phyloP scores from a whole-genome alignment of 352 stramenopile genomes.

The Albugo candida region DNA sequence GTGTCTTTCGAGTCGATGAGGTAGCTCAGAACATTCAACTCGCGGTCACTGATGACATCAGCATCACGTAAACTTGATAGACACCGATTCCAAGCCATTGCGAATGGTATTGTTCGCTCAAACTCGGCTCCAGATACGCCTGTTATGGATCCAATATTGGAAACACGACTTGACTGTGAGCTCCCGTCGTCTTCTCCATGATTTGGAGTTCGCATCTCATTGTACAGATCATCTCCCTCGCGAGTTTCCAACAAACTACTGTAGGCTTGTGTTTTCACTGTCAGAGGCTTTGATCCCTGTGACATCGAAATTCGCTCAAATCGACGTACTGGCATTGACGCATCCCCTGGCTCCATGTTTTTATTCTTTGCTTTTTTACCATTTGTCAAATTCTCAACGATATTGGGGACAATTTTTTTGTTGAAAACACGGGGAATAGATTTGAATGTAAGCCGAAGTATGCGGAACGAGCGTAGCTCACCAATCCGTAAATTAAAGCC shows the following conservation, averaged over 20 bases:
- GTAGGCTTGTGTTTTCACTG: slow-evolving; percentile 73
- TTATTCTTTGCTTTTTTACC: slow-evolving; percentile 38
- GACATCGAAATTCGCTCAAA: slow-evolving; percentile 74
- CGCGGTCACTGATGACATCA: slow-evolving; percentile 67
- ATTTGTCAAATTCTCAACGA: slow-evolving; percentile 27
- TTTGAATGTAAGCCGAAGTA: slow-evolving; percentile 69
- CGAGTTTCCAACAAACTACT: slow-evolving; percentile 45
- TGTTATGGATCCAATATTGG: slow-evolving; percentile 45
- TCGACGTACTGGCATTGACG: slow-evolving; percentile 37
- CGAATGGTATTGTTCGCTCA: slow-evolving; percentile 69
- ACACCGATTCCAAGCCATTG: slow-evolving; percentile 76
- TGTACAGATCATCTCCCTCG: slow-evolving; percentile 29
- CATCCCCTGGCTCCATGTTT: slow-evolving; percentile 14
- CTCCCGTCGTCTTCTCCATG: slow-evolving; percentile 36
- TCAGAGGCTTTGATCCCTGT: slow-evolving; percentile 54
- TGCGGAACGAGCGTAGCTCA: slow-evolving; percentile 66
- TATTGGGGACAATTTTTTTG: slow-evolving; percentile 76
- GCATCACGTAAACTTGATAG: slow-evolving; percentile 53
- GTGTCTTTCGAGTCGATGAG: slow-evolving; percentile 66
- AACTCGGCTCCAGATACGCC: slow-evolving; percentile 64
- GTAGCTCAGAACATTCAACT: slow-evolving; percentile 74
- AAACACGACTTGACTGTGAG: slow-evolving; percentile 21
- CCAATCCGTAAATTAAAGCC: slow-evolving; percentile 75
- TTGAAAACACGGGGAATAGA: slow-evolving; percentile 75
- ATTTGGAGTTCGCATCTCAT: slow-evolving; percentile 33